Evolutionary conservation across 2,329 filamentous ascomycete species (phyloP), one percentile per base, ranked within the genome.

Genomic region (Neofusicoccum parvum): DNA sequence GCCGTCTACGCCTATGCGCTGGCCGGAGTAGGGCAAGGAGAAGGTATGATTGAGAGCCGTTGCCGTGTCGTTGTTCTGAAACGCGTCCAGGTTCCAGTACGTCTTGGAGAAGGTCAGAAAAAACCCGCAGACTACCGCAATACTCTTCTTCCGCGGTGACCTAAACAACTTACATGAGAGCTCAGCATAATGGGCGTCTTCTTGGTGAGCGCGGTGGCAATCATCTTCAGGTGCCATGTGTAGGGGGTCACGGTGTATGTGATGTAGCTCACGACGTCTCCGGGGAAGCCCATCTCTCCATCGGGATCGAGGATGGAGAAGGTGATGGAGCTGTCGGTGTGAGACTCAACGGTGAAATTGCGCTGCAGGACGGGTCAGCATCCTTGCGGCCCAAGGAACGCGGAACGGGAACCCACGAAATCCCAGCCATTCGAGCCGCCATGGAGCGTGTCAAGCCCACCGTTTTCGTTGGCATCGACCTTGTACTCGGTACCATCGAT

Each of bases 31-130:
- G 3, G 91, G 91, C 74, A 94, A 74, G 75, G 88, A 83, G 51
- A 94, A 82, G 14, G 88, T 90, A 80, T 93, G 89, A 80, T 93
- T 91, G 63, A 91, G 82, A 14, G 85, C 84, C 1, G 80, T 82
- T 65, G 82, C 81, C 2, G 89, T 91, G 74, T 90, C 83, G 66
- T 89, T 87, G 79, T 93, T 92, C 72, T 89, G 84, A 72, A 91
- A 94, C 39, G 88, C 91, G 72, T 94, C 91, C 50, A 94, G 82
- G 75, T 94, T 94, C 91, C 91, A 94, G 83, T 94, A 94, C 7
- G 86, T 87, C 81, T 91, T 83, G 9, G 27, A 4, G 12, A 17
- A 43, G 4, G 62, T 65, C 34, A 65, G 51, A 46, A 14, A 5
- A 43, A 27, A n/a, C 12, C 1, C 27, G 6, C 17, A 15, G 12